Conservation (phyloP, 1,139 yeast genomes). For the Yamadazyma triangularis region DNA sequence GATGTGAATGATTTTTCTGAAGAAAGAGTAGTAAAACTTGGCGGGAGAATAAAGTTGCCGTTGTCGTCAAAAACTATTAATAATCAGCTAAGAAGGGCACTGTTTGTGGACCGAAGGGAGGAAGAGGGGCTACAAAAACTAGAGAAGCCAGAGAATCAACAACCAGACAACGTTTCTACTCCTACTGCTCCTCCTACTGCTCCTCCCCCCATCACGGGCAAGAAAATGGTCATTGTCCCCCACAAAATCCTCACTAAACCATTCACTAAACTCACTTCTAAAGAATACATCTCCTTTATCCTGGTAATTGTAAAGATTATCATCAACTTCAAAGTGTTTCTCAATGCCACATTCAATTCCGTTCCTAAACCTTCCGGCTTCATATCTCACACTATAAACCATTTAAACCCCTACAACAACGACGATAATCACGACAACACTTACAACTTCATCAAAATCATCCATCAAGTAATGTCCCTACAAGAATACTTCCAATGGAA, state of each 20-base stretch:
- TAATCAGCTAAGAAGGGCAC: slow-evolving; percentile 27
- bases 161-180: slow-evolving; percentile 1
- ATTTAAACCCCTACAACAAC: slow-evolving; percentile 6
- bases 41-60: slow-evolving; percentile 35
- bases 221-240: slow-evolving; percentile 36
- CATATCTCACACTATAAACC: slow-evolving; percentile 9
- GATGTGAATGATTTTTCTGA: slow-evolving; percentile 9
- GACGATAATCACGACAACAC: slow-evolving; percentile 8
- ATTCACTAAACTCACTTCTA: slow-evolving; percentile 32
- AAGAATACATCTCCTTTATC: slow-evolving; percentile 37
- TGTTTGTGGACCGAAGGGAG: slow-evolving; percentile 7
- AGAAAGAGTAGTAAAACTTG: slow-evolving; percentile 33
- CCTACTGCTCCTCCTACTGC: slow-evolving; percentile 5
- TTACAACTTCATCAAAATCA: slow-evolving; percentile 20
- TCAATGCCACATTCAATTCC: slow-evolving; percentile 14
- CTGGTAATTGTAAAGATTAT: slow-evolving; percentile 35
- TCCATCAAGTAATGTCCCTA: slow-evolving; percentile 15
- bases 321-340: slow-evolving; percentile 31
- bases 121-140: not conserved
- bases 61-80: slow-evolving; percentile 41
- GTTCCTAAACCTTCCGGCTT: slow-evolving; percentile 7
- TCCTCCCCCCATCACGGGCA: slow-evolving; percentile 10
- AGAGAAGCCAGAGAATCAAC: not conserved
- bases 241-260: slow-evolving; percentile 43
- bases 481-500: slow-evolving; percentile 15